Percentiles rank a stretch among this genome's conserved stretches.
Conservation (phyloP, 2,329 filamentous ascomycete genomes). For the Phialemonium atrogriseum region DNA sequence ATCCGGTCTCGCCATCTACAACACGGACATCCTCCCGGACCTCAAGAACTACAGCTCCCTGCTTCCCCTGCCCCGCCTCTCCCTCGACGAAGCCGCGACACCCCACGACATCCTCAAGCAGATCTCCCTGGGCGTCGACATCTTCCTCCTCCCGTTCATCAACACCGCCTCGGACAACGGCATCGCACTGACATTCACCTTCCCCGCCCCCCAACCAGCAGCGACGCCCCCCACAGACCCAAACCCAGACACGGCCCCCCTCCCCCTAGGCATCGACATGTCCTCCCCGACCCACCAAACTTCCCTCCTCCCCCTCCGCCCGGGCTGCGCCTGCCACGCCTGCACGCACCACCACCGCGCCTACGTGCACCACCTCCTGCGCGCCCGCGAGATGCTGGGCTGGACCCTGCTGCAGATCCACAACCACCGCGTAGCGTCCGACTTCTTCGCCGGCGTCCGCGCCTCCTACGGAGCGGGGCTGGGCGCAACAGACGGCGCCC, state of each 20-base stretch:
- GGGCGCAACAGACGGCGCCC: conserved; percentile 48
- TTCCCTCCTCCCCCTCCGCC: conserved; percentile 52
- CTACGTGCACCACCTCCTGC: conserved; percentile 78
- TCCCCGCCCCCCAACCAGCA: conserved; percentile 40
- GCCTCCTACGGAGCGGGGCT: conserved; percentile 49
- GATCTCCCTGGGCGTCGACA: conserved; percentile 67
- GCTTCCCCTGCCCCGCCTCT: conserved; percentile 59
- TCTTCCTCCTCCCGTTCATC: conserved; percentile 72
- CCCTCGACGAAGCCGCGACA: conserved; percentile 58
- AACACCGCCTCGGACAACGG: conserved; percentile 71
- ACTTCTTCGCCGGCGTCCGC: conserved; percentile 67
- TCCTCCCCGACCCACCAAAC: conserved; percentile 57
- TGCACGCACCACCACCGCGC: conserved; percentile 80
- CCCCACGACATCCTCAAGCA: conserved; percentile 75
- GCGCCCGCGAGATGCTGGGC: conserved; percentile 91
- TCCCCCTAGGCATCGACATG: conserved; percentile 68
- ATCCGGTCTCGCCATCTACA: conserved; percentile 70
- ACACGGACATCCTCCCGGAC: conserved; percentile 58
- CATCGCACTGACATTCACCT: conserved; percentile 72
- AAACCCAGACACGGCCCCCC: conserved; percentile 12
- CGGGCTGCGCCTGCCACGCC: conserved; percentile 69
- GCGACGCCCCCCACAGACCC: conserved; percentile 2
- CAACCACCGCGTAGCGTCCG: conserved; percentile 66
- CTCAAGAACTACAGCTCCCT: conserved; percentile 51
- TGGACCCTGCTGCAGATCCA: conserved; percentile 92